Evolutionary conservation across 2,329 filamentous ascomycete species (phyloP).

Genomic region (Penicillium decumbens): DNA sequence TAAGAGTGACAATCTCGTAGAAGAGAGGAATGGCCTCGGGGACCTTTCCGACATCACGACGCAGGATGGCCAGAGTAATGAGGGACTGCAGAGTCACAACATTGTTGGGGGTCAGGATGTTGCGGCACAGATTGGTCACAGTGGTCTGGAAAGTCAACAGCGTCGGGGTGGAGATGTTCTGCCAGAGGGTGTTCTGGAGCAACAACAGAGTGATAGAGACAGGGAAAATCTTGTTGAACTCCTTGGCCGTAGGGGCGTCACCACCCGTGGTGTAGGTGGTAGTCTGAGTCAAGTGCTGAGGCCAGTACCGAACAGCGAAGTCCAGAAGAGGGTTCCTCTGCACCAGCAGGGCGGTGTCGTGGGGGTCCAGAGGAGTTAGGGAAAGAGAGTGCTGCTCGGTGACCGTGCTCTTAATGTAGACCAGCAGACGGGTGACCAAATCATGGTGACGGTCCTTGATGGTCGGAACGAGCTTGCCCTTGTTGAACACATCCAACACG

Average conservation of each 20-base stretch:
- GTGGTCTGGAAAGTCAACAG: constrained; percentile 27
- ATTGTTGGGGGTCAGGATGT: constrained; percentile 36
- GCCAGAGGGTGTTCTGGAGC: constrained; percentile 49
- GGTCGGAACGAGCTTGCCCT: constrained; percentile 29
- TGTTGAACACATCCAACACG: constrained; percentile 28
- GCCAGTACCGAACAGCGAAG: constrained; percentile 48
- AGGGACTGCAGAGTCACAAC: constrained; percentile 47
- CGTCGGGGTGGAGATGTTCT: constrained; percentile 31
- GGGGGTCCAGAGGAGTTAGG: constrained; percentile 23
- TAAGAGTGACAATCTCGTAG: constrained; percentile 43
- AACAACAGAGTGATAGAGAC: constrained; percentile 43
- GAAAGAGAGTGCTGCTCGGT: constrained; percentile 32
- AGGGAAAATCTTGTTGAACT: constrained; percentile 48
- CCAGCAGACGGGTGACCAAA: constrained; percentile 30
- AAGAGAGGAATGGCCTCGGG: constrained; percentile 38
- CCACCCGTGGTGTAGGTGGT: constrained; percentile 36
- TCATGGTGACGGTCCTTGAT: constrained; percentile 36
- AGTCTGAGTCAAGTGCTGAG: constrained; percentile 44
- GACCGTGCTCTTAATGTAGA: constrained; percentile 32
- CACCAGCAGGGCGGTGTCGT: constrained; percentile 25
- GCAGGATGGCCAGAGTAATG: constrained; percentile 45
- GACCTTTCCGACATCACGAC: constrained; percentile 32
- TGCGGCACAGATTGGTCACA: constrained; percentile 30
- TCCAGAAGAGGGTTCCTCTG: constrained; percentile 43
- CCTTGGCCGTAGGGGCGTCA: constrained; percentile 42